A percentile compares a stretch with the other conserved stretches of the same genome.
phyloP scores from a whole-genome alignment of 129 eudicot genomes.

The Ambrosia trifida region DNA sequence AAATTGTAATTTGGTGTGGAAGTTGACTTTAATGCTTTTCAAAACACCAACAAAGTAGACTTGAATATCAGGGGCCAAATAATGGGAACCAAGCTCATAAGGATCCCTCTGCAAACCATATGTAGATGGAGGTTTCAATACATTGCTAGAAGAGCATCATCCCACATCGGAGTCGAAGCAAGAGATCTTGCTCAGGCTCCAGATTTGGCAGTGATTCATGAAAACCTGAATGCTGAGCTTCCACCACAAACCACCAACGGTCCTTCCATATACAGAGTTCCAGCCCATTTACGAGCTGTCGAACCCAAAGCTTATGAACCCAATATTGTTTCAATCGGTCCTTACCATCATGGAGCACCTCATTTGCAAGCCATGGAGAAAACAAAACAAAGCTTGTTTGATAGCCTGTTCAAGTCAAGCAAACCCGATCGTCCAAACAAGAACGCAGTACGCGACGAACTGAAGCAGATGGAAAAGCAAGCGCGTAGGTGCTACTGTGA shows the following conservation, averaged over 20 bases:
- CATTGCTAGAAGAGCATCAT: constrained; percentile 1
- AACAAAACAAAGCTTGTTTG: constrained; percentile 34
- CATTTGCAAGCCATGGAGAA: constrained; percentile 31
- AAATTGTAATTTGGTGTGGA: too few relatives aligned
- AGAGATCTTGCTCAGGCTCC: not conserved
- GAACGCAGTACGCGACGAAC: not conserved
- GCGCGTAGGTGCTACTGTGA: constrained; percentile 40
- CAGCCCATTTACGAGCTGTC: constrained; percentile 18
- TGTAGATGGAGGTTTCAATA: not conserved
- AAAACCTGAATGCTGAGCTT: constrained; percentile 24
- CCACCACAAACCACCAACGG: constrained; percentile 12
- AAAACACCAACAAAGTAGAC: constrained; percentile 9
- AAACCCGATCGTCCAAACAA: constrained; percentile 22
- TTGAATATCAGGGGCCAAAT: not conserved
- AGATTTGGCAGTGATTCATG: constrained; percentile 23
- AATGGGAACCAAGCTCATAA: constrained; percentile 17
- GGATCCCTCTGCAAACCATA: not conserved
- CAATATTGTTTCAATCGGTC: constrained; percentile 43
- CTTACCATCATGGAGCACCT: constrained; percentile 37
- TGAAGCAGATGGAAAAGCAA: constrained; percentile 20
- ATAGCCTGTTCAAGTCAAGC: constrained; percentile 20
- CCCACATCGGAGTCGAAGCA: not conserved
- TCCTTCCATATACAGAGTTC: constrained; percentile 35
- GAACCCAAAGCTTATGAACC: constrained; percentile 40
- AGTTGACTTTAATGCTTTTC: not conserved